Base-by-base conservation (phyloP, 2,329 filamentous ascomycete species). In the Phaeosphaeriaceae sp. region DNA sequence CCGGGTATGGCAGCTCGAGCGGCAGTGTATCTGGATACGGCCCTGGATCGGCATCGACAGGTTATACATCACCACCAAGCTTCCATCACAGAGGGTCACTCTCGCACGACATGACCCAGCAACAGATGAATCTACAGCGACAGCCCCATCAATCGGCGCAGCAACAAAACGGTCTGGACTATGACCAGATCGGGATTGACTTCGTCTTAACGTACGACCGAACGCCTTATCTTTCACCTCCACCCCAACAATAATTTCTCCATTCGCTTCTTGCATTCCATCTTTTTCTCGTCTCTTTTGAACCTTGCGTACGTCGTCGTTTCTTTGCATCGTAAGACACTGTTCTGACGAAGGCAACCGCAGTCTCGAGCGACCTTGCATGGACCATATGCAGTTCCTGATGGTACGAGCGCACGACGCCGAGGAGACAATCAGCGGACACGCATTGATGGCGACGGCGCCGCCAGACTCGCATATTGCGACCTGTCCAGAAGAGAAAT, bases 361-460 rank as follows among this genome's bases (percentile, higher is more conserved):
- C 76, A 84, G 90, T 91, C 90, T 96, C 78, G 93, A 97, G 82
- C 91, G 90, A 75, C 92, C 93, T 52, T 98, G 95, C 83, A 96
- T 96, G 86, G 88, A 93, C 68, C 93, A 97, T 78, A 85, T 94
- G 80, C 91, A 92, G 68, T 91, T 89, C 79, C 84, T 96, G 60
- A 82, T 93, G 66, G 88, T 84, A 56, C 80, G 83, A 58, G 84
- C 82, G 61, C 77, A 82, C 75, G 83, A 80, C 57, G 72, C 77
- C 56, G 79, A 80, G 53, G 89, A 90, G 63, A 65, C 58, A 40
- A 71, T 91, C 44, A 94, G 91, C 64, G 95, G 94, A 42, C 95
- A 99, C 77, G 93, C 92, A 4, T 83, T 98, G 66, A 98, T 98
- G 94, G 91, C 92, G 17, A 91, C 91, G 17, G 96, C 92, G 73